A percentile compares a stretch with the other conserved stretches of the same genome.
Conservation (phyloP, 2,329 filamentous ascomycete genomes). For the Apiospora pterosperma region DNA sequence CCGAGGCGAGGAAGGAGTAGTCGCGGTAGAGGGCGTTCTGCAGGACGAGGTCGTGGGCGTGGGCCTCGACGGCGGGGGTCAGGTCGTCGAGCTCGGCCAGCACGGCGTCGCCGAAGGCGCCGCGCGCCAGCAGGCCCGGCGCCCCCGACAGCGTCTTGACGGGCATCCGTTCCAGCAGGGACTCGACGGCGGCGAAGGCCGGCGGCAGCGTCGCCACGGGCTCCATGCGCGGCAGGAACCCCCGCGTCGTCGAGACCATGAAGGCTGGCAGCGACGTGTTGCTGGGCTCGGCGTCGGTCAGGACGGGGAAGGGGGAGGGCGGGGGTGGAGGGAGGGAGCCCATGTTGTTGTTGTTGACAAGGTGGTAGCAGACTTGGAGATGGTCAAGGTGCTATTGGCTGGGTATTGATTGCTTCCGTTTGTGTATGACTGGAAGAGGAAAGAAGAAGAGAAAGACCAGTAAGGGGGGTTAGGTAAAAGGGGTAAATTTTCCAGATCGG, state of each 20-base stretch:
- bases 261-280: slow-evolving; percentile 67
- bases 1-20: slow-evolving; percentile 86
- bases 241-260: slow-evolving; percentile 73
- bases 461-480: neutral
- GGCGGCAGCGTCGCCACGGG: slow-evolving; percentile 62
- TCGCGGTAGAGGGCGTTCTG: slow-evolving; percentile 88
- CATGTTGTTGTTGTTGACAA: neutral
- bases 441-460: slow-evolving; percentile 36
- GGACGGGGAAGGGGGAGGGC: slow-evolving; percentile 50
- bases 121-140: slow-evolving; percentile 73
- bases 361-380: neutral
- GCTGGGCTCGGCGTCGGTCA: slow-evolving; percentile 59
- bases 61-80: slow-evolving; percentile 68
- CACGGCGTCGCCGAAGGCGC: slow-evolving; percentile 72
- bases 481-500: neutral
- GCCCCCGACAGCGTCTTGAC: slow-evolving; percentile 70
- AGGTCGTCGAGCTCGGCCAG: slow-evolving; percentile 74
- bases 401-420: neutral
- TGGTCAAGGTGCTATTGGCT: neutral
- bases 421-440: neutral
- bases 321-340: neutral
- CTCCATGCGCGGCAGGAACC: slow-evolving; percentile 69
- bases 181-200: slow-evolving; percentile 71
- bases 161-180: slow-evolving; percentile 44
- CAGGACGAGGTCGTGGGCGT: slow-evolving; percentile 68